phyloP scores from a whole-genome alignment of 768 basidiomycete genomes.

The Hydnomerulius pinastri region DNA sequence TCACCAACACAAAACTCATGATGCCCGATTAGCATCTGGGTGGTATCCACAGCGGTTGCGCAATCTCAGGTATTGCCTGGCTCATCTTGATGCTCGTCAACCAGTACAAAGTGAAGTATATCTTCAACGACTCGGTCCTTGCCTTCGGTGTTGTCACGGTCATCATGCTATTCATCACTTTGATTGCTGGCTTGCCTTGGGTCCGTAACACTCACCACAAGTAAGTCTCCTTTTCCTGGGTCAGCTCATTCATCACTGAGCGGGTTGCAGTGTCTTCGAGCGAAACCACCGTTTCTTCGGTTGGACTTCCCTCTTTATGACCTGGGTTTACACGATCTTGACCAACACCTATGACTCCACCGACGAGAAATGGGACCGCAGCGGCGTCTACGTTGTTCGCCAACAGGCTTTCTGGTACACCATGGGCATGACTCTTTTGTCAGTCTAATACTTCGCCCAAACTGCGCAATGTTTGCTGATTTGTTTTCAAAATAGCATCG shows the following conservation, averaged over 20 bases:
- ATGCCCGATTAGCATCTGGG: slow-evolving; percentile 60
- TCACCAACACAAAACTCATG: slow-evolving; percentile 6
- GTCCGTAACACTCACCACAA: slow-evolving; percentile 81
- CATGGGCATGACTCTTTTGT: slow-evolving; percentile 75
- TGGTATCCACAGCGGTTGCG: slow-evolving; percentile 79
- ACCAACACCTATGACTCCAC: slow-evolving; percentile 60
- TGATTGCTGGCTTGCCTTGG: slow-evolving; percentile 74
- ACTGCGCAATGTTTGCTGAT: not conserved
- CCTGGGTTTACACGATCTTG: slow-evolving; percentile 69
- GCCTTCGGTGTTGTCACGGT: slow-evolving; percentile 63
- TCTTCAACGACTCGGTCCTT: slow-evolving; percentile 58
- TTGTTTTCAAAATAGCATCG: slow-evolving; percentile 45
- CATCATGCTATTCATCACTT: slow-evolving; percentile 56
- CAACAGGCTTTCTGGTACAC: slow-evolving; percentile 82
- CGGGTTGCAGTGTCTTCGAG: slow-evolving; percentile 63
- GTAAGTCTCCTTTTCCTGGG: slow-evolving; percentile 44
- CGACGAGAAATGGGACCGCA: slow-evolving; percentile 58
- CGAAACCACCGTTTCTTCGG: slow-evolving; percentile 80
- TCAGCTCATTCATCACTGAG: not conserved
- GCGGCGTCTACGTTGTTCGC: slow-evolving; percentile 52
- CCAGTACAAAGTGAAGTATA: slow-evolving; percentile 50
- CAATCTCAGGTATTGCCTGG: slow-evolving; percentile 70
- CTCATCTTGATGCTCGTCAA: slow-evolving; percentile 62
- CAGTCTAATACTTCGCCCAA: slow-evolving; percentile 26
- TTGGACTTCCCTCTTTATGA: slow-evolving; percentile 61